Percentiles rank a stretch among this genome's conserved stretches.
Evolutionary conservation across 2,329 filamentous ascomycete species (phyloP).

Genomic region (Penicillium aurantiogriseum): DNA sequence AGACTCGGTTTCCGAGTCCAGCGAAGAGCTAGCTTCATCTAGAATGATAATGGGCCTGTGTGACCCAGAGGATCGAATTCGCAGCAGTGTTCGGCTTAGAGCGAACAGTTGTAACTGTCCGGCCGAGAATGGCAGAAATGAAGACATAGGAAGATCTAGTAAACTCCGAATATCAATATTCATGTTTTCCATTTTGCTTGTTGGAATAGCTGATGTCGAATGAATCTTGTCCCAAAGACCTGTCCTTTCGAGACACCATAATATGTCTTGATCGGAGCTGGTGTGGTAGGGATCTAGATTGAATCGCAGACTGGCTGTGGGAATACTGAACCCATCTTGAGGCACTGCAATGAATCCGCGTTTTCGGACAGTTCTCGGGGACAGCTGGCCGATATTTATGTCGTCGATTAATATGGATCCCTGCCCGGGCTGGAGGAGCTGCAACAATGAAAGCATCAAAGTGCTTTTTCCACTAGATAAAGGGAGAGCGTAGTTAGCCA

Average conservation of each 20-base stretch:
- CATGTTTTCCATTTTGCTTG: neutral
- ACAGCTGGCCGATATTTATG: neutral
- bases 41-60: constrained; percentile 6
- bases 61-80: neutral
- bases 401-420: neutral
- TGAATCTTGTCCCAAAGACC: constrained; percentile 1
- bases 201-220: neutral
- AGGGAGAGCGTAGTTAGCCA: neutral
- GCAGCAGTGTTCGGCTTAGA: constrained; percentile 1
- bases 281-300: constrained; percentile 8
- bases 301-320: constrained; percentile 5
- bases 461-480: neutral
- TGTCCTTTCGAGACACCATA: neutral
- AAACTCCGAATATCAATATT: neutral
- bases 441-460: constrained; percentile 1
- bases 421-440: neutral
- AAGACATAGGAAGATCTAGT: constrained; percentile 2
- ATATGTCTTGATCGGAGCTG: neutral
- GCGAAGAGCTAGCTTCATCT: constrained; percentile 10
- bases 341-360: constrained; percentile 10
- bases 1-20: constrained; percentile 5
- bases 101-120: constrained; percentile 8
- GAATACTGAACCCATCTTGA: constrained; percentile 8
- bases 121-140: constrained; percentile 6
- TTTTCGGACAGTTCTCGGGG: neutral